Evolutionary conservation across 257 asterid genomes (phyloP).

Genomic region (Cruciata laevipes): DNA sequence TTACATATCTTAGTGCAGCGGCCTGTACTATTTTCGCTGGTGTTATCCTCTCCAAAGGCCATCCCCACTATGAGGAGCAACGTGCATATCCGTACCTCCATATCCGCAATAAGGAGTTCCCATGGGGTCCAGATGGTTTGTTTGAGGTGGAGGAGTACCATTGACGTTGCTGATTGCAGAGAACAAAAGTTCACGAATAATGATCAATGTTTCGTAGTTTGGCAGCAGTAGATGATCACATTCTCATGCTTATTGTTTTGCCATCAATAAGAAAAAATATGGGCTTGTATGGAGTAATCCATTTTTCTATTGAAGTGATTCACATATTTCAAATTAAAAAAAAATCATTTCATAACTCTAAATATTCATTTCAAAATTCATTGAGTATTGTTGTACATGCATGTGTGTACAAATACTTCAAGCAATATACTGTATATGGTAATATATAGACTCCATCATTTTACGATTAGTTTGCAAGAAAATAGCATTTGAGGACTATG

Average conservation of each 20-base stretch:
- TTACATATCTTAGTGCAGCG: conserved; percentile 42
- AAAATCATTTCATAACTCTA: no score
- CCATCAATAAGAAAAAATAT: no score
- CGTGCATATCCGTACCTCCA: conserved; percentile 73
- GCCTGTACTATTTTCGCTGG: conserved; percentile 43
- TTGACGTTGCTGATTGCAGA: conserved; percentile 6
- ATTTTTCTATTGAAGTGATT: no score
- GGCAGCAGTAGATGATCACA: conserved; percentile 10
- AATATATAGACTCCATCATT: no score
- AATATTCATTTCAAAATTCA: no score
- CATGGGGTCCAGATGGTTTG: conserved; percentile 94
- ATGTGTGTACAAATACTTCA: no score
- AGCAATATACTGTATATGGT: no score
- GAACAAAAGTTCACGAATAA: conserved; percentile 18
- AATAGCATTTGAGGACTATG: no score
- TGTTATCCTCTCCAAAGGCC: conserved; percentile 65
- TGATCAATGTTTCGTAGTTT: conserved; percentile 14
- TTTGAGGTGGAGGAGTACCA: conserved; percentile 50
- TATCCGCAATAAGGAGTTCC: conserved; percentile 82
- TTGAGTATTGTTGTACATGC: no score
- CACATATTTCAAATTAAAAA: no score
- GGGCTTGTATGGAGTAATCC: no score
- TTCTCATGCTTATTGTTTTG: neutral
- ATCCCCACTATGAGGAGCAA: conserved; percentile 58
- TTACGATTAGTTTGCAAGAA: no score